phyloP scores from a whole-genome alignment of 1,284 basidiomycete genomes.

The Microbotryum scabiosae region DNA sequence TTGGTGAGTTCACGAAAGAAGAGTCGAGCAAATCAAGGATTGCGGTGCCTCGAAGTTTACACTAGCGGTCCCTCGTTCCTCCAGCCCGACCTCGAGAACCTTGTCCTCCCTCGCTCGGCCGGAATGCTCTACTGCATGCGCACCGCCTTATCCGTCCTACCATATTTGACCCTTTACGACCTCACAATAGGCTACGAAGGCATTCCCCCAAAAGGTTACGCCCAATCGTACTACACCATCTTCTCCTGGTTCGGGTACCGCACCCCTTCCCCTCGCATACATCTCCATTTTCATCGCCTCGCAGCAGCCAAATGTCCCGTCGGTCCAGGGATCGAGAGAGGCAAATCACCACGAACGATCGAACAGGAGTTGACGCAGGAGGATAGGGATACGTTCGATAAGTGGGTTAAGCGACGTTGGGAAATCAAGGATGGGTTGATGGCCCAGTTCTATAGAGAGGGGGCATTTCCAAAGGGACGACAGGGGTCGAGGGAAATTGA shows the following conservation, averaged over 20 bases:
- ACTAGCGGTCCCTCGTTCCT: slow-evolving; percentile 6
- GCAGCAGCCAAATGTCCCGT: slow-evolving; percentile 44
- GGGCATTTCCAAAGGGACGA: slow-evolving; percentile 30
- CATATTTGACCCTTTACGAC: slow-evolving; percentile 62
- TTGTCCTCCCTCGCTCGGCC: slow-evolving; percentile 79
- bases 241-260: slow-evolving; percentile 78
- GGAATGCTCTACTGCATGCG: slow-evolving; percentile 79
- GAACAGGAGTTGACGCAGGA: slow-evolving; percentile 52
- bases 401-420: slow-evolving; percentile 77
- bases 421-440: slow-evolving; percentile 70
- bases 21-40: background rate
- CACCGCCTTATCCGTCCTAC: slow-evolving; percentile 66
- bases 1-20: slow-evolving; percentile 51
- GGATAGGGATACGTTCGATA: slow-evolving; percentile 66
- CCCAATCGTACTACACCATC: slow-evolving; percentile 77
- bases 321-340: slow-evolving; percentile 2
- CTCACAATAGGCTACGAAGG: slow-evolving; percentile 28
- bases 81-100: slow-evolving; percentile 67
- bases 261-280: slow-evolving; percentile 72
- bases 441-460: slow-evolving; percentile 47
- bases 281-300: slow-evolving; percentile 75
- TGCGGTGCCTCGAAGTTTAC: too few relatives aligned
- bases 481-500: slow-evolving; percentile 5
- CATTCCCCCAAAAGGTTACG: slow-evolving; percentile 46
- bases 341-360: background rate